Evolutionary conservation across 2,329 filamentous ascomycete species (phyloP).

Genomic region (Aspergillus bombycis): DNA sequence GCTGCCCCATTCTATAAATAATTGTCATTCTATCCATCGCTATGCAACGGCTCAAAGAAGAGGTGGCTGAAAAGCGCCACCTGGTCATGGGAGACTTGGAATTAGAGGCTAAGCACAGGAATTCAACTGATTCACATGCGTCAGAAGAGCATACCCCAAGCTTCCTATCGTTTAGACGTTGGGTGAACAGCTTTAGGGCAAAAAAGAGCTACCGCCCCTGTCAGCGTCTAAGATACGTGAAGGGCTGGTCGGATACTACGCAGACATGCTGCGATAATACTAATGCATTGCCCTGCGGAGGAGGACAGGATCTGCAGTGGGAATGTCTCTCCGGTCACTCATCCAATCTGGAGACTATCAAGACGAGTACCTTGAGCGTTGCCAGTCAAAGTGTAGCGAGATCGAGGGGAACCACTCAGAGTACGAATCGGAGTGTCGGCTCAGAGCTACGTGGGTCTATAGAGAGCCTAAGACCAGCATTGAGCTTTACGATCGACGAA

Average conservation of each 20-base stretch:
- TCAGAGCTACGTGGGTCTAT: slow-evolving; percentile 68
- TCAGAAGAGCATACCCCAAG: slow-evolving; percentile 14
- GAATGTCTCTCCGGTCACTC: slow-evolving; percentile 76
- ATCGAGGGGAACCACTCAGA: slow-evolving; percentile 62
- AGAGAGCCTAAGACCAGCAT: slow-evolving; percentile 56
- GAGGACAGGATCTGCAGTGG: slow-evolving; percentile 45
- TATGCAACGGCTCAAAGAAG: slow-evolving; percentile 21
- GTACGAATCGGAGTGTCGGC: slow-evolving; percentile 56
- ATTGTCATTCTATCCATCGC: neutral
- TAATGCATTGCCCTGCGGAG: slow-evolving; percentile 23
- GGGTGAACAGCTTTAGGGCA: slow-evolving; percentile 42
- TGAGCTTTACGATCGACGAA: slow-evolving; percentile 62
- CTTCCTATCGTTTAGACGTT: slow-evolving; percentile 39
- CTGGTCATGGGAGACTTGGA: neutral
- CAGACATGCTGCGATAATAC: slow-evolving; percentile 16
- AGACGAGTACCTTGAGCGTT: slow-evolving; percentile 78
- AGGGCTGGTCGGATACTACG: slow-evolving; percentile 42
- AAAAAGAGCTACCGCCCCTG: slow-evolving; percentile 25
- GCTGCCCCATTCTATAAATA: no score
- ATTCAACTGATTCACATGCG: neutral
- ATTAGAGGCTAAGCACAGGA: slow-evolving; percentile 1
- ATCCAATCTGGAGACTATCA: slow-evolving; percentile 77
- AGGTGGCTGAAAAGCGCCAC: slow-evolving; percentile 7
- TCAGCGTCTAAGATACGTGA: slow-evolving; percentile 33
- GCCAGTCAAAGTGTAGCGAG: slow-evolving; percentile 70